Evolutionary conservation across 768 basidiomycete species (phyloP).

Genomic region (Dioszegia crocea): DNA sequence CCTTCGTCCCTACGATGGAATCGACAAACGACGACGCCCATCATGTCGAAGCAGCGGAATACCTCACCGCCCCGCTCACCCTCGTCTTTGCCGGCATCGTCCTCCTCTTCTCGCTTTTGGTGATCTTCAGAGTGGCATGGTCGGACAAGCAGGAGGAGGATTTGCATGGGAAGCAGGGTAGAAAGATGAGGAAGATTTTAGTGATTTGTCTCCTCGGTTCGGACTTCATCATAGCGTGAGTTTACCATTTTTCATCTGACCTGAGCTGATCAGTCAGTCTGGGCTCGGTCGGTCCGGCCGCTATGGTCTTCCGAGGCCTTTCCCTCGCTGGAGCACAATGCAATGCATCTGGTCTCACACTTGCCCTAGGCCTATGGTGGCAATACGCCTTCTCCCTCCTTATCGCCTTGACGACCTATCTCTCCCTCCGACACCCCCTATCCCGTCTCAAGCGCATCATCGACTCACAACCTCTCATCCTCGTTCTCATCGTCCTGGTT

Average conservation of each 20-base stretch:
- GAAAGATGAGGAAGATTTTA: conserved; percentile 14
- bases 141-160: not conserved
- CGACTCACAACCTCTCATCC: not conserved
- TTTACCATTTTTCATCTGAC: not conserved
- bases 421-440: conserved; percentile 24
- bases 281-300: conserved; percentile 13
- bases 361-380: conserved; percentile 22
- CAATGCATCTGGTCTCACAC: conserved; percentile 11
- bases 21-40: not conserved
- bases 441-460: conserved; percentile 4
- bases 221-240: conserved; percentile 24
- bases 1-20: not conserved
- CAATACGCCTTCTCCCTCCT: conserved; percentile 26
- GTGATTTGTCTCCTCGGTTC: conserved; percentile 17
- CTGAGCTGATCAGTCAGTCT: not conserved
- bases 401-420: conserved; percentile 20
- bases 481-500: conserved; percentile 3
- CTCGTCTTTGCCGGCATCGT: conserved; percentile 8
- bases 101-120: conserved; percentile 2
- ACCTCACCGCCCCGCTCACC: not conserved
- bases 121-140: conserved; percentile 9
- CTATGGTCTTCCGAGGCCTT: not conserved
- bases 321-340: conserved; percentile 8
- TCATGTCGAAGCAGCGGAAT: not conserved
- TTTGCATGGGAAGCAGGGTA: conserved; percentile 10